Conservation (phyloP, 495 filamentous ascomycete genomes). For the Podospora pseudocomata region DNA sequence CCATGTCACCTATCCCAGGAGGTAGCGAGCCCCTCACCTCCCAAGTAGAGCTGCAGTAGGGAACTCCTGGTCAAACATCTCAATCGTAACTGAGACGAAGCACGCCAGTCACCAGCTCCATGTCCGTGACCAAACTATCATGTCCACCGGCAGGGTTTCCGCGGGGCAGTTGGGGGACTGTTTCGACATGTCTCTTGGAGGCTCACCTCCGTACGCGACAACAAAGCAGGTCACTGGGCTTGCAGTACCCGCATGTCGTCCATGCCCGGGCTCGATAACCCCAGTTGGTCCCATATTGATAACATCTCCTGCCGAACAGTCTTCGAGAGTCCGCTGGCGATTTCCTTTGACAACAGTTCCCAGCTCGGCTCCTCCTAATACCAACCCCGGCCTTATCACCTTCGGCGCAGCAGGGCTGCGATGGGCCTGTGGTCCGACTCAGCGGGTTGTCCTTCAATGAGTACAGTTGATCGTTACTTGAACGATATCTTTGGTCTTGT, state of each 20-base stretch:
- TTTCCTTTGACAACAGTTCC: background rate
- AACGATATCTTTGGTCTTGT: background rate
- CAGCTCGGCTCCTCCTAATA: background rate
- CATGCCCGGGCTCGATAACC: background rate
- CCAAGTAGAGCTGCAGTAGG: background rate
- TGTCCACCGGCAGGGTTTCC: background rate
- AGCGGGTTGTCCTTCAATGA: background rate
- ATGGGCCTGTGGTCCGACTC: background rate
- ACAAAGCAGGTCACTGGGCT: background rate
- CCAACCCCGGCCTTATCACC: background rate
- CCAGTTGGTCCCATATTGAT: background rate
- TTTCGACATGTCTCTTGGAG: background rate
- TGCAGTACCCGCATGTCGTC: slow-evolving; percentile 5
- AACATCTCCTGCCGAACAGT: background rate
- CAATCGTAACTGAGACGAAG: background rate
- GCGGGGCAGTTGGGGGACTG: background rate
- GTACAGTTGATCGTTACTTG: background rate
- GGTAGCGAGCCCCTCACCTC: background rate
- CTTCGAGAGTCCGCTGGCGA: background rate
- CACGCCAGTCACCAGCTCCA: background rate
- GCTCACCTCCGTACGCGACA: background rate
- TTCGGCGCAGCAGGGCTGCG: background rate
- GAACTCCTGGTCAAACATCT: background rate
- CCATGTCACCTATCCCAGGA: background rate
- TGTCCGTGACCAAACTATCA: background rate